Evolutionary conservation across 139 green algal species (phyloP).

Genomic region (Dunaliella primolecta): DNA sequence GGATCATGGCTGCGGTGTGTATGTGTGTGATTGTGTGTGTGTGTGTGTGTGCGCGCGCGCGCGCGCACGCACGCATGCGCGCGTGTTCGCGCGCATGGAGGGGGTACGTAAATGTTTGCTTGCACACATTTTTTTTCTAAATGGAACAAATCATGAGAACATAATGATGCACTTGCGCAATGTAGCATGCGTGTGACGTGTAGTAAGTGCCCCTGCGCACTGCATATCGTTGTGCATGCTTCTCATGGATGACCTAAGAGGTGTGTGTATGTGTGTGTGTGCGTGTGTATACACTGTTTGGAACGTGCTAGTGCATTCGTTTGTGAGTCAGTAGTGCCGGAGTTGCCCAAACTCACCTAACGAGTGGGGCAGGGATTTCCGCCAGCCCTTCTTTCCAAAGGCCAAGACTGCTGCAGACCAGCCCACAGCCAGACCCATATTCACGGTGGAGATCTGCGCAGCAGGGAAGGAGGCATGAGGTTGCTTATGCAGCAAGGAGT

Average conservation of each 20-base stretch:
- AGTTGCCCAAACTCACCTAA: conserved; percentile 55
- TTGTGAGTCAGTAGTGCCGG: no score
- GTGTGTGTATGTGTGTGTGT: no score
- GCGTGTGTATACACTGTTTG: no score
- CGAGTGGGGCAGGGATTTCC: conserved; percentile 85
- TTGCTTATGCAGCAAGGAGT: neutral
- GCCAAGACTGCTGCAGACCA: conserved; percentile 92
- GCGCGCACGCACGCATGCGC: neutral
- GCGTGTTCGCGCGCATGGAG: neutral
- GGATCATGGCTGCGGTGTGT: conserved; percentile 97
- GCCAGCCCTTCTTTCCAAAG: conserved; percentile 85
- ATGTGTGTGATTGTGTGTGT: no score
- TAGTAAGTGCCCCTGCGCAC: no score
- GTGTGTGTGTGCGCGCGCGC: no score
- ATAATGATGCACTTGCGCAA: no score
- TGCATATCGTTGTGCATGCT: no score
- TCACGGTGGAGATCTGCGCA: conserved; percentile 76
- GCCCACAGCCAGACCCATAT: conserved; percentile 82
- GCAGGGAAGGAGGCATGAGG: neutral
- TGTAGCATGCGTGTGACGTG: no score
- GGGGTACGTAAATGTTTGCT: neutral
- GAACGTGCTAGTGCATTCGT: no score
- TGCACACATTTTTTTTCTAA: neutral
- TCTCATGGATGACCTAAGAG: no score
- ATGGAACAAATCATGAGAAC: neutral